These are phyloP conservation scores for Colletotrichum orchidophilum DNA, from an alignment of 2,329 filamentous ascomycete genomes.

Conservation along the genomic window DNA sequence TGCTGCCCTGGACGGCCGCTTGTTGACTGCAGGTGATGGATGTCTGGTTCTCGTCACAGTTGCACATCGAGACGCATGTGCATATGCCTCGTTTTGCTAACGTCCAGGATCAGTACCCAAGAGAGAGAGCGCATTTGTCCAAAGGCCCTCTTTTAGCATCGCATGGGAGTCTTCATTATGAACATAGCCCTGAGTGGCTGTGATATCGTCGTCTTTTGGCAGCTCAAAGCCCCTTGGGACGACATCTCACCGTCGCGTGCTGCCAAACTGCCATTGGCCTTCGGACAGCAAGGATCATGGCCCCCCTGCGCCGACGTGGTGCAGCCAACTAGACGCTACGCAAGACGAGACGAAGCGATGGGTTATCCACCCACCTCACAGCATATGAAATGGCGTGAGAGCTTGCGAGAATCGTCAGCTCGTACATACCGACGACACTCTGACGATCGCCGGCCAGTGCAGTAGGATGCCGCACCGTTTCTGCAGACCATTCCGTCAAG, in stretches of 20 bases:
- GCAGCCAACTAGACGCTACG: neutral
- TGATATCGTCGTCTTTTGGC: neutral
- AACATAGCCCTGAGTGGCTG: neutral
- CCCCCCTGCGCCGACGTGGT: conserved; percentile 6
- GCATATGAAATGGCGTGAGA: neutral
- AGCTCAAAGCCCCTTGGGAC: conserved; percentile 17
- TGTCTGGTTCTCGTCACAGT: conserved; percentile 23
- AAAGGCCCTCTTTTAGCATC: neutral
- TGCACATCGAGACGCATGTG: conserved; percentile 13
- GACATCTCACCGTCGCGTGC: conserved; percentile 1
- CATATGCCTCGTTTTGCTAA: conserved; percentile 17
- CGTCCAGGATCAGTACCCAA: neutral
- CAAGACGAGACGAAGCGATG: conserved; percentile 2
- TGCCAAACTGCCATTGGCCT: conserved; percentile 3
- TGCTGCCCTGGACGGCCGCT: conserved; percentile 15
- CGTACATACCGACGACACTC: neutral
- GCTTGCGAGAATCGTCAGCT: neutral
- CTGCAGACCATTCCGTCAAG: neutral
- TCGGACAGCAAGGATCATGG: conserved; percentile 12
- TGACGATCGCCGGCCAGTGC: neutral
- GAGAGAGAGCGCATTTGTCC: neutral
- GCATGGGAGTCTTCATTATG: neutral
- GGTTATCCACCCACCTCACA: neutral
- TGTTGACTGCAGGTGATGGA: conserved; percentile 11
- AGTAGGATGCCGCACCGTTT: neutral